Evolutionary conservation across 2,329 filamentous ascomycete genomes (phyloP).

Genomic region (Cladosporium halotolerans): DNA sequence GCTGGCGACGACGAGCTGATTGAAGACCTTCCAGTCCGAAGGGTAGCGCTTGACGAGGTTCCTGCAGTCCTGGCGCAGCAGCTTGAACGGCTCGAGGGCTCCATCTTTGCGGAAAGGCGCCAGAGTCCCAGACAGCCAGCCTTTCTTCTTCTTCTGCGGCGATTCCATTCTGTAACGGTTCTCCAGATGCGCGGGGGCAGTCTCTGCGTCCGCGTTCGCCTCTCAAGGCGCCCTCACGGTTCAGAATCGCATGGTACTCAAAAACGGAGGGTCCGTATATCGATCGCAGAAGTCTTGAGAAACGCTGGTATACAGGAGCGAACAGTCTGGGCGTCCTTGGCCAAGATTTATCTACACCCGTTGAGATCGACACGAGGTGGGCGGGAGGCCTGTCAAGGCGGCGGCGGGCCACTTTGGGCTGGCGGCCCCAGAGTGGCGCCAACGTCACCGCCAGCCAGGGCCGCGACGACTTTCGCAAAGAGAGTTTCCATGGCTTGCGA

Average conservation of each 20-base stretch:
- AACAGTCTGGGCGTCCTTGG: background rate
- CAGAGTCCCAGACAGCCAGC: background rate
- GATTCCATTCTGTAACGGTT: background rate
- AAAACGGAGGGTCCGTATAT: background rate
- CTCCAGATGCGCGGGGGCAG: background rate
- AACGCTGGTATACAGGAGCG: background rate
- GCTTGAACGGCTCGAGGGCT: slow-evolving; percentile 27
- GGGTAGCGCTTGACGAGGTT: slow-evolving; percentile 27
- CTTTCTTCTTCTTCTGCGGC: background rate
- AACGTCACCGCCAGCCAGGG: slow-evolving; percentile 1
- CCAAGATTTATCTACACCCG: slow-evolving; percentile 3
- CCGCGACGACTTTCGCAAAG: background rate
- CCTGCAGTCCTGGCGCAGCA: slow-evolving; percentile 27
- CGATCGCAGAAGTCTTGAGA: background rate
- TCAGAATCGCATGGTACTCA: background rate
- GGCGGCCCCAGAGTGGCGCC: background rate
- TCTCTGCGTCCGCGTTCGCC: background rate
- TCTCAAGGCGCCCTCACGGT: background rate
- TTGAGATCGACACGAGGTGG: slow-evolving; percentile 2
- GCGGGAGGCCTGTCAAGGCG: background rate
- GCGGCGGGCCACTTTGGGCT: background rate
- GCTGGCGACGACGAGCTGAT: slow-evolving; percentile 58
- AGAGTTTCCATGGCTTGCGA: too few relatives aligned
- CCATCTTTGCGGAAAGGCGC: slow-evolving; percentile 19
- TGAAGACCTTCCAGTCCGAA: slow-evolving; percentile 45